Evolutionary conservation across 169 alveolate genomes (phyloP), one percentile per base, ranked within the genome.

Genomic region (Cryptosporidium meleagridis): DNA sequence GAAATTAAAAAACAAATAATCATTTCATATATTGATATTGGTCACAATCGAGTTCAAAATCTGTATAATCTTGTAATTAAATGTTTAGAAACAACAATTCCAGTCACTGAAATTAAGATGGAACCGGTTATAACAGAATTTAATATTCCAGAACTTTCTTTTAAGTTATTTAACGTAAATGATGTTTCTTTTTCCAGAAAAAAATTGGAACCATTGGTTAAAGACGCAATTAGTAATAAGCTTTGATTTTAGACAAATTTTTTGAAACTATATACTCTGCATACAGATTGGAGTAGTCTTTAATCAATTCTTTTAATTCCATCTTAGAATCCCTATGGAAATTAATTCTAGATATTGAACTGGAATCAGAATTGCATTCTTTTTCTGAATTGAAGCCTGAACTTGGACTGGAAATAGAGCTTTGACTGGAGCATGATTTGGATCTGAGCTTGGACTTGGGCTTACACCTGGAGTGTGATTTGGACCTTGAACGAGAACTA

Each of bases 221-320:
- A 80, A 23, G 70, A 37, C 7, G 18, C 62, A 44, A 62, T 59
- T 59, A 75, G 35, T 41, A 33, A 37, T 58, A 80, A n/a, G 23
- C 31, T 21, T 26, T 41, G 51, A 80, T 61, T 67, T 65, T 80
- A 1, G 89, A 80, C 29, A 80, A 10, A 44, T 65, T 80, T 23
- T 80, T 59, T 39, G 55, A 26, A 31, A 80, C 52, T 0, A 80
- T 23, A 26, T 80, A 80, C 51, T 80, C 89, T 7, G 89, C 89
- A 80, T 62, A 80, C n/a, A 80, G 37, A 65, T 65, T 80, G n/a
- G 89, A 59, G 26, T 80, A 80, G 10, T 80, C 89, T 44, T 14
- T 80, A 29, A 80, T 80, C 3, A 65, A 31, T 10, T 62, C 55
- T 29, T 62, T 37, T n/a, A 80, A 52, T 23, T n/a, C 35, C 18